Evolutionary conservation across 176 grass and related monocot genomes (phyloP), one percentile per base, ranked within the genome.

Genomic region (Carex cristatella): DNA sequence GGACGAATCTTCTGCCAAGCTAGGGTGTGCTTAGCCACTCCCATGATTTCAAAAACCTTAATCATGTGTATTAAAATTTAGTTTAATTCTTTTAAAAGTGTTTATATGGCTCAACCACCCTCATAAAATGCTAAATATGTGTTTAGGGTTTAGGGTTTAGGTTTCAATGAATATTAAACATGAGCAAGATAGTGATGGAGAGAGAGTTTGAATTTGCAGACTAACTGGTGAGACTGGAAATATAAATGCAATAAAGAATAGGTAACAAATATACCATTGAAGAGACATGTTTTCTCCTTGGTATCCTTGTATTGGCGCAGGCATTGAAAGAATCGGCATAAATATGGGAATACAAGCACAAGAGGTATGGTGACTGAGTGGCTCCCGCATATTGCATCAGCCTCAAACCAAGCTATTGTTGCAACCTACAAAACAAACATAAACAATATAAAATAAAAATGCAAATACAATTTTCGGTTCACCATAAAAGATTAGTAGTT

Each of bases 341-440:
- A 61, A 85, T 99, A 99, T 54, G 97, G 96, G 69, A 95, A 91
- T 37, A 99, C 91, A 3, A 99, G 93, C 75, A 90, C 97, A 81
- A 95, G 51, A 80, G 97, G 97, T 89, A 99, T 99, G 74, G 90
- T 87, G 74, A 99, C 40, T 42, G 97, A 99, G 79, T 99, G 97
- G 79, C 93, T 92, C 55, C 97, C 97, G 87, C 93, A 99, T 59
- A 99, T 87, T 64, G 97, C 93, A 92, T 99, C 93, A 73, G 97
- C 97, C 83, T 99, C 93, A 77, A 99, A 95, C 97, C 97, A 99
- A 85, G 97, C 97, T 2, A 92, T 99, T 69, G 97, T 99, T 14
- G 93, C 97, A 27, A 99, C 97, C 97, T 99, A 75, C 62, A 86
- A 74, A 90, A 49, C 68, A 73, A 72, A 72, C 42, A 55, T 55